Evolutionary conservation across 1,284 basidiomycete species (phyloP), one percentile per base, ranked within the genome.

Genomic region (Rhizoctonia solani): DNA sequence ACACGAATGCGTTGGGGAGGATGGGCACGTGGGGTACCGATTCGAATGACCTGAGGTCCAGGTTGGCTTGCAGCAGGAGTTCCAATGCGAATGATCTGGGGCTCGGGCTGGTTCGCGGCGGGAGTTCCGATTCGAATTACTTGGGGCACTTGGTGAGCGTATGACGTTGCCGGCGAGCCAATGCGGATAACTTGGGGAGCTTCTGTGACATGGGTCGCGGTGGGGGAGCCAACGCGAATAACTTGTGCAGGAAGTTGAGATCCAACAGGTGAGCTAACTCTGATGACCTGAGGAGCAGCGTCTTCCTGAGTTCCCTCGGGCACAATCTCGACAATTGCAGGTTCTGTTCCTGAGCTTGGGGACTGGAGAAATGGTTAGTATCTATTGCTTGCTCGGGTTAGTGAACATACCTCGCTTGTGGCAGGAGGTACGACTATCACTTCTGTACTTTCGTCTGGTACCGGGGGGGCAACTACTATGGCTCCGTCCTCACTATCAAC

Each of bases 1-100:
- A n/a, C n/a, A n/a, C n/a, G n/a, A n/a, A n/a, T n/a, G n/a, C n/a
- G n/a, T n/a, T n/a, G n/a, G n/a, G n/a, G n/a, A n/a, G n/a, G n/a
- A n/a, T n/a, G n/a, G n/a, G n/a, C n/a, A n/a, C n/a, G n/a, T n/a
- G n/a, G n/a, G n/a, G n/a, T n/a, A n/a, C n/a, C n/a, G n/a, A n/a
- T n/a, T n/a, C n/a, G n/a, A n/a, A n/a, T n/a, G n/a, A n/a, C n/a
- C n/a, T n/a, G n/a, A n/a, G n/a, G n/a, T n/a, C n/a, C n/a, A 4
- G 49, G 49, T 39, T 21, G 44, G 19, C 6, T 19, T 9, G 44
- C 21, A 6, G 13, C 13, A 46, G 44, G 44, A 46, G 44, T 41
- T 21, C 34, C 49, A 19, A 65, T 50, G 21, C 59, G 59, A 23
- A 65, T 65, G 19, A 65, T 52, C 49, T 53, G 59, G 19, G 59